These are phyloP conservation scores for Oryza brachyantha DNA, from an alignment of 176 grass and related monocot species.

Conservation along the genomic window DNA sequence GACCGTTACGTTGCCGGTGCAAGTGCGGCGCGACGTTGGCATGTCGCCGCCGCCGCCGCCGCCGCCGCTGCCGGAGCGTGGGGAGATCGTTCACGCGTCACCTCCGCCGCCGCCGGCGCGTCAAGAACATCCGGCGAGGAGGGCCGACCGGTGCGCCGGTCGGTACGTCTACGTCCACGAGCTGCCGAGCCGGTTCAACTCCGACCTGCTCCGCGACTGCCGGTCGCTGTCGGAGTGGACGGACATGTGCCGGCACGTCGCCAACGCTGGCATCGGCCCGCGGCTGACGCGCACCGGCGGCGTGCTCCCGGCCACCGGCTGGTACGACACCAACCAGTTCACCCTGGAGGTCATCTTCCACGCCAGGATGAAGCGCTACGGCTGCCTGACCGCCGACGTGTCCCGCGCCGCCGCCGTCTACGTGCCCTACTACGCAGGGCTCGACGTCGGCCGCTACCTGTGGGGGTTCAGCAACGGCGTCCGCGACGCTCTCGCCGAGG, in stretches of 20 bases:
- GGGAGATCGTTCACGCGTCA: not conserved
- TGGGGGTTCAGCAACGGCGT: conserved; percentile 38
- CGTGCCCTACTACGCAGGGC: conserved; percentile 63
- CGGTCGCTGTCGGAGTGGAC: conserved; percentile 40
- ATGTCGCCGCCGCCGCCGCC: not conserved
- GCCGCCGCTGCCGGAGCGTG: not conserved
- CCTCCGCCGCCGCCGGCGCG: not conserved
- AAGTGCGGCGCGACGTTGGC: not conserved
- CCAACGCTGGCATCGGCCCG: conserved; percentile 49
- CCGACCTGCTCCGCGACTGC: conserved; percentile 47
- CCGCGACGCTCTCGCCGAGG: conserved; percentile 48
- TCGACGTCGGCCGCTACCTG: conserved; percentile 58
- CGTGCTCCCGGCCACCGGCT: conserved; percentile 52
- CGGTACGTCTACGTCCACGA: conserved; percentile 59
- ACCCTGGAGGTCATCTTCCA: conserved; percentile 73
- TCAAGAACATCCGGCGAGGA: not conserved
- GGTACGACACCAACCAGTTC: conserved; percentile 77
- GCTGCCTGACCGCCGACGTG: conserved; percentile 53
- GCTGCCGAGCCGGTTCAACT: conserved; percentile 54
- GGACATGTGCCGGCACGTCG: conserved; percentile 52
- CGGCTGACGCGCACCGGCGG: conserved; percentile 29
- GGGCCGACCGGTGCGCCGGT: conserved; percentile 33
- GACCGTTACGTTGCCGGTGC: not conserved
- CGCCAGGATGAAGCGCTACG: conserved; percentile 56
- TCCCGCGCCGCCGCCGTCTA: conserved; percentile 50